These are phyloP conservation scores for Magnusiomyces sp. DNA, from an alignment of 1,139 yeast species.

Conservation along the genomic window DNA sequence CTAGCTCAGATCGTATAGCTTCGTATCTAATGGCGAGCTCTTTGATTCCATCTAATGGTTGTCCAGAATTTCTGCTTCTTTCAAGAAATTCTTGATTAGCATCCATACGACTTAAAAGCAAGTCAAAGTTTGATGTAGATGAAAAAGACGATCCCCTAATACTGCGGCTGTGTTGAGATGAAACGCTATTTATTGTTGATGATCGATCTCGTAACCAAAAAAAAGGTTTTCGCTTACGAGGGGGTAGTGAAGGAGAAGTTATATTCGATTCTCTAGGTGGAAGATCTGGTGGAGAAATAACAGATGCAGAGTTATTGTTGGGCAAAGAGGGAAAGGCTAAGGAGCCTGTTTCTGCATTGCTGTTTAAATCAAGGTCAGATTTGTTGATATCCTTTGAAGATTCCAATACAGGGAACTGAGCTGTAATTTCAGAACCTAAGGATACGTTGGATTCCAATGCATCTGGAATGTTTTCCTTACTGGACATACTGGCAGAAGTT, in stretches of 20 bases:
- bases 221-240: constrained; percentile 29
- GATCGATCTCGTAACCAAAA: constrained; percentile 31
- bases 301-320: neutral
- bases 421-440: neutral
- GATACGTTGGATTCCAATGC: neutral
- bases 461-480: neutral
- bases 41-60: constrained; percentile 1
- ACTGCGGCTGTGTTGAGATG: constrained; percentile 29
- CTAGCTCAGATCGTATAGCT: constrained; percentile 27
- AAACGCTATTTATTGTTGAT: constrained; percentile 32
- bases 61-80: constrained; percentile 32
- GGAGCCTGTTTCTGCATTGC: neutral
- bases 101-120: constrained; percentile 42
- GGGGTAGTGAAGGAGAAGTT: constrained; percentile 24
- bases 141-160: constrained; percentile 14
- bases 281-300: constrained; percentile 9
- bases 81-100: constrained; percentile 43
- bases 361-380: neutral
- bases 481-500: neutral
- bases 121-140: constrained; percentile 36
- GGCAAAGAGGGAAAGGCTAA: neutral
- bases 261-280: constrained; percentile 14
- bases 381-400: neutral
- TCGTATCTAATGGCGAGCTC: constrained; percentile 37
- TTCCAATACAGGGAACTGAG: neutral